Conservation (phyloP, 2,329 filamentous ascomycete species). For the Periconia macrospinosa region DNA sequence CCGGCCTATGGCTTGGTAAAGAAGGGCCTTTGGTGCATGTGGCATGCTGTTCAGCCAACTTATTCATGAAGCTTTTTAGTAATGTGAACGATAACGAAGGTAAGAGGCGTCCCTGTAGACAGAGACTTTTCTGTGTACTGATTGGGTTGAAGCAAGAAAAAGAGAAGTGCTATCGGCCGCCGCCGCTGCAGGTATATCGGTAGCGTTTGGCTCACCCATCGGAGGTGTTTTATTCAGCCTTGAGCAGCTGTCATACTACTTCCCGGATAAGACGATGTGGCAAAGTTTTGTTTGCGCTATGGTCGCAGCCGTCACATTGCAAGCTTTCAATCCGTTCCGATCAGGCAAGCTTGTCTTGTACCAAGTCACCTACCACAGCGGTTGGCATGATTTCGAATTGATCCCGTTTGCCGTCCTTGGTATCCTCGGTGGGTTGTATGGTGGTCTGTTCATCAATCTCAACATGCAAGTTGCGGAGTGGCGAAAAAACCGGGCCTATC, state of each 20-base stretch:
- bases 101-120: constrained; percentile 36
- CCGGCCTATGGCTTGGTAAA: constrained; percentile 94
- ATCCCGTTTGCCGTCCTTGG: constrained; percentile 85
- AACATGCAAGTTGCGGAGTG: constrained; percentile 87
- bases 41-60: constrained; percentile 91
- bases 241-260: constrained; percentile 96
- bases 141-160: constrained; percentile 69
- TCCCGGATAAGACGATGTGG: constrained; percentile 99
- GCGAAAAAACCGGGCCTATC: constrained; percentile 71
- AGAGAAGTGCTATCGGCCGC: constrained; percentile 91
- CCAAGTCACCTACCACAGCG: constrained; percentile 87
- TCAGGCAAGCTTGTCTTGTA: constrained; percentile 95
- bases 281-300: constrained; percentile 99
- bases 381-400: constrained; percentile 94
- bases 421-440: constrained; percentile 88
- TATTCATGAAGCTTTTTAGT: constrained; percentile 87
- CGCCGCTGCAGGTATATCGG: constrained; percentile 87
- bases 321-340: constrained; percentile 90
- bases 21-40: constrained; percentile 95
- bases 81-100: constrained; percentile 86
- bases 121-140: constrained; percentile 10
- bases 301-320: constrained; percentile 93
- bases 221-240: constrained; percentile 93
- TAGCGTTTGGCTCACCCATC: constrained; percentile 91
- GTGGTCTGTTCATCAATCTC: constrained; percentile 89